Base-by-base conservation (phyloP, 176 grass and related monocot species). In the Elymus sibiricus region DNA sequence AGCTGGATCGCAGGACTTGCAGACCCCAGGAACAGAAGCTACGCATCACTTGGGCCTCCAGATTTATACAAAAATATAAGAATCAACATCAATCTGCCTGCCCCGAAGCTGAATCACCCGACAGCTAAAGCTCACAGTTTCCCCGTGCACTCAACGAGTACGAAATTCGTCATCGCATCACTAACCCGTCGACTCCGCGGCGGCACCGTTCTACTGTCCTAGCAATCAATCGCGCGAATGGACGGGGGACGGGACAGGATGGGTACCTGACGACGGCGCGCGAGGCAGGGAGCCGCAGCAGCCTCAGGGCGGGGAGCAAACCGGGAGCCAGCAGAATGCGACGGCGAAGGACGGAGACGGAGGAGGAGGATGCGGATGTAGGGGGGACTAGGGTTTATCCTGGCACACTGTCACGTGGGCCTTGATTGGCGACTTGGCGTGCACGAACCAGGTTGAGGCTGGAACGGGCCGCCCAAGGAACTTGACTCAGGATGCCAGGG, bases 1-100 rank as follows among this genome's bases (percentile, higher is more conserved):
- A 95, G 86, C 93, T 67, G 96, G 92, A 90, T 66, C 94, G 79
- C 77, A 34, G 79, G 24, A 74, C 70, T 73, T 44, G 39, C 40
- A 74, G n/a, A 74, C 22, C 22, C 24, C n/a, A 74, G 24, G n/a
- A 13, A 47, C 13, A 74, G 24, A 74, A 74, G 42, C 24, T 74
- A 28, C 3, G 14, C 14, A 17, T 49, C 42, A 46, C 42, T 74
- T 49, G 12, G n/a, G 39, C 39, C 25, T 12, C 5, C 70, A 46
- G 24, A 46, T 13, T 13, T 19, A 74, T 35, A 47, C 43, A 47
- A 42, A 40, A 13, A 10, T 1, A 10, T 43, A 44, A 44, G 70
- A 9, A 79, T 64, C 39, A 21, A 3, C 35, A 47, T 65, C 1
- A 40, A 66, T 66, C 39, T 47, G 11, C 4, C 26, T 66, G 10